These are phyloP conservation scores for Pulveroboletus sp. DNA, from an alignment of 768 basidiomycete species.

Conservation along the genomic window DNA sequence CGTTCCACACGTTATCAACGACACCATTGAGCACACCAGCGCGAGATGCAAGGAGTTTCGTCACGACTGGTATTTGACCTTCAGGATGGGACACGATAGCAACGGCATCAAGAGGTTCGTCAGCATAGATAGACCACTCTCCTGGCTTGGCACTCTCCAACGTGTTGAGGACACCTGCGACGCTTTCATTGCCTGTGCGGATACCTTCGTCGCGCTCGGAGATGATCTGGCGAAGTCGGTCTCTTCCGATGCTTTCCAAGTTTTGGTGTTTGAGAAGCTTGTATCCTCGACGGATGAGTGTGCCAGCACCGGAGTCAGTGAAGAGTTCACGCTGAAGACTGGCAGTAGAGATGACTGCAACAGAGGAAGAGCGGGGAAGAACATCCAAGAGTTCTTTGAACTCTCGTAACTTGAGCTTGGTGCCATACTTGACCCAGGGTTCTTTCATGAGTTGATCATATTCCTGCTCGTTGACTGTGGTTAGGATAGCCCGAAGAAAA, in stretches of 20 bases:
- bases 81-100: constrained; percentile 92
- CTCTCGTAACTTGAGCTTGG: constrained; percentile 97
- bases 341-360: constrained; percentile 93
- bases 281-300: constrained; percentile 96
- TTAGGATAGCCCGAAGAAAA: constrained; percentile 1
- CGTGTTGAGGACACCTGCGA: constrained; percentile 71
- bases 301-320: constrained; percentile 97
- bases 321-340: constrained; percentile 97
- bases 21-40: constrained; percentile 92
- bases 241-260: constrained; percentile 84
- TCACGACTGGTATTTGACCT: constrained; percentile 87
- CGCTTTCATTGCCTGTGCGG: constrained; percentile 74
- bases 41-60: constrained; percentile 86
- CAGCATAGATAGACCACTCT: constrained; percentile 95
- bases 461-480: constrained; percentile 50
- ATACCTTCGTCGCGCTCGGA: constrained; percentile 96
- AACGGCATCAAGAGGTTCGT: constrained; percentile 94
- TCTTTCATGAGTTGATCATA: constrained; percentile 97
- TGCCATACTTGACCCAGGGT: constrained; percentile 98
- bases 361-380: constrained; percentile 96
- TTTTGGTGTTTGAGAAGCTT: constrained; percentile 89
- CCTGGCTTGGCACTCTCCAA: constrained; percentile 69
- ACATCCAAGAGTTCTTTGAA: constrained; percentile 99
- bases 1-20: constrained; percentile 94
- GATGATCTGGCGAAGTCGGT: constrained; percentile 91